Evolutionary conservation across 2,329 filamentous ascomycete species (phyloP).

Genomic region (Knoxdaviesia capensis): DNA sequence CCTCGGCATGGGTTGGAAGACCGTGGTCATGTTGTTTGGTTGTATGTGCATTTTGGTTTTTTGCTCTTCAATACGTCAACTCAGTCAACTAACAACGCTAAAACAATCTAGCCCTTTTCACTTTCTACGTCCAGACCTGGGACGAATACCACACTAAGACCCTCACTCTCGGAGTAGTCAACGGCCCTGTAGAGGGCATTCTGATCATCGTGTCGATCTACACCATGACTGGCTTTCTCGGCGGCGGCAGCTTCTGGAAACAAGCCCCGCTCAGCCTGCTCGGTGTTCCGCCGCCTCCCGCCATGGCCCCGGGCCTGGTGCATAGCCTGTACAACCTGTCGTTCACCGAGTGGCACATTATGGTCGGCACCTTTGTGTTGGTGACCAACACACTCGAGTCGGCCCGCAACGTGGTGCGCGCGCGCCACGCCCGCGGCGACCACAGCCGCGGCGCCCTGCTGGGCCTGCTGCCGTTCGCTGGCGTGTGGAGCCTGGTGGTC

Average conservation of each 20-base stretch:
- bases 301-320: slow-evolving; percentile 16
- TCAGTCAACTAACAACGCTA: slow-evolving; percentile 4
- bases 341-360: slow-evolving; percentile 85
- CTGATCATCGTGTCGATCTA: slow-evolving; percentile 69
- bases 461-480: slow-evolving; percentile 65
- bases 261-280: slow-evolving; percentile 55
- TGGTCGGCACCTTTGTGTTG: slow-evolving; percentile 65
- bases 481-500: slow-evolving; percentile 56
- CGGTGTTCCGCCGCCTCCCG: slow-evolving; percentile 30
- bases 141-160: slow-evolving; percentile 98
- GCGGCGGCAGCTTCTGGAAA: slow-evolving; percentile 86
- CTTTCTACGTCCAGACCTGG: slow-evolving; percentile 99
- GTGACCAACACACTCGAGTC: slow-evolving; percentile 69
- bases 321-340: slow-evolving; percentile 49
- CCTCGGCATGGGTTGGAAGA: slow-evolving; percentile 81
- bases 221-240: slow-evolving; percentile 62
- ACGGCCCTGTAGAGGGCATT: slow-evolving; percentile 88
- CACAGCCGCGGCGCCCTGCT: slow-evolving; percentile 54
- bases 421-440: slow-evolving; percentile 55
- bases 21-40: slow-evolving; percentile 64
- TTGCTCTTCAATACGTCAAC: neutral
- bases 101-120: slow-evolving; percentile 47
- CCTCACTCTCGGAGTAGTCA: slow-evolving; percentile 76
- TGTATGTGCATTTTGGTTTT: slow-evolving; percentile 26
- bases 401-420: slow-evolving; percentile 66